Evolutionary conservation across 1,284 basidiomycete genomes (phyloP).

Genomic region (Schizopora paradoxa): DNA sequence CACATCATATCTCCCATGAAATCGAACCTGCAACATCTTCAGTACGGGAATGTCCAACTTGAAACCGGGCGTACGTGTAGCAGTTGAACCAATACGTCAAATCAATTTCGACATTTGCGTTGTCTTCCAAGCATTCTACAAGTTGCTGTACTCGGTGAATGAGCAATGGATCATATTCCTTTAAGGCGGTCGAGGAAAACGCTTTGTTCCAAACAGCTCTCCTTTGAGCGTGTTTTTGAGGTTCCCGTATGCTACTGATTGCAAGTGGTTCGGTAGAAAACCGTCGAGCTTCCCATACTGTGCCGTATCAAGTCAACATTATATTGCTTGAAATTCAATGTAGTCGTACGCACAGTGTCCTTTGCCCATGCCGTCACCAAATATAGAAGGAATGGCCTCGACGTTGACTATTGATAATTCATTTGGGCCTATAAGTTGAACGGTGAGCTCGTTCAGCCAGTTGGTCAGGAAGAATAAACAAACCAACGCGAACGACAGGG

Average conservation of each 20-base stretch:
- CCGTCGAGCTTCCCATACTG: constrained; percentile 15
- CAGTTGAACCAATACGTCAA: constrained; percentile 32
- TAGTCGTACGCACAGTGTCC: constrained; percentile 25
- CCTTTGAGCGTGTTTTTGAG: constrained; percentile 33
- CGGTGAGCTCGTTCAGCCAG: background rate
- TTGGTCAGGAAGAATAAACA: background rate
- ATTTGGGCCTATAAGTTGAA: constrained; percentile 27
- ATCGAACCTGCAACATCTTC: constrained; percentile 32
- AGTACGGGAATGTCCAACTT: constrained; percentile 31
- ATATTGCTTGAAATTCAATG: too few species aligned
- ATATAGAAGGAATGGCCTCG: constrained; percentile 25
- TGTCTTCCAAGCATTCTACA: constrained; percentile 24
- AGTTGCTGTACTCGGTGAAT: constrained; percentile 30
- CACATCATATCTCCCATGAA: constrained; percentile 36
- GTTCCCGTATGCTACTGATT: constrained; percentile 23
- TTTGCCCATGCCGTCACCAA: constrained; percentile 31
- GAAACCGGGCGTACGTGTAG: constrained; percentile 21
- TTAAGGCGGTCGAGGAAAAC: constrained; percentile 33
- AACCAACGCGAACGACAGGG: constrained; percentile 21
- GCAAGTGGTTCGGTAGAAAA: constrained; percentile 6
- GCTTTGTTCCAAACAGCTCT: constrained; percentile 39
- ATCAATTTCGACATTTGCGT: constrained; percentile 22
- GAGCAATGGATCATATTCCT: constrained; percentile 34
- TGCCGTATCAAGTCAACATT: too few species aligned
- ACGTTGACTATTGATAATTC: constrained; percentile 30